Conservation (phyloP, 129 eudicot species). For the Lonicera japonica region DNA sequence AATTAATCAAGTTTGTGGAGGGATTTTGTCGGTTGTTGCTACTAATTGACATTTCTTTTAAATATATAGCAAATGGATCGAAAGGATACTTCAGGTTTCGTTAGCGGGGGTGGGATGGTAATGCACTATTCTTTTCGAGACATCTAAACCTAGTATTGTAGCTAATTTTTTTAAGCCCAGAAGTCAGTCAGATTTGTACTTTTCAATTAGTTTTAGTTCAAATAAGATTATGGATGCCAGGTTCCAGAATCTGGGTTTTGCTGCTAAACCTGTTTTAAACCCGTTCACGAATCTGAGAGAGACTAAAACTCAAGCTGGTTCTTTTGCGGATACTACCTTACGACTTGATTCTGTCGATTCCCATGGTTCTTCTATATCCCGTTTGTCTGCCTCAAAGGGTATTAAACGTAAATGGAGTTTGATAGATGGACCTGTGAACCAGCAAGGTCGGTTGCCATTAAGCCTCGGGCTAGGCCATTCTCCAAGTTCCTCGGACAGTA, state of each 20-base stretch:
- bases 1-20: slow-evolving; percentile 20
- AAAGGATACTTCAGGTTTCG: slow-evolving; percentile 95
- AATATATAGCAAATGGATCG: slow-evolving; percentile 71
- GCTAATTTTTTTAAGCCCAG: slow-evolving; percentile 32
- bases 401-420: slow-evolving; percentile 74
- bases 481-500: slow-evolving; percentile 90
- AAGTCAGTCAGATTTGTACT: slow-evolving; percentile 53
- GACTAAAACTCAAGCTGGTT: slow-evolving; percentile 31
- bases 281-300: slow-evolving; percentile 49
- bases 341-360: slow-evolving; percentile 79
- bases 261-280: slow-evolving; percentile 33
- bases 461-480: slow-evolving; percentile 58
- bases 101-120: slow-evolving; percentile 65
- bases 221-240: slow-evolving; percentile 68
- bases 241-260: slow-evolving; percentile 36
- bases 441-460: slow-evolving; percentile 40
- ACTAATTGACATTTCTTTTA: slow-evolving; percentile 14
- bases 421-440: slow-evolving; percentile 35
- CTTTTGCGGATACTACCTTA: slow-evolving; percentile 59
- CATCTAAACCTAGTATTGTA: slow-evolving; percentile 65
- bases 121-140: slow-evolving; percentile 28
- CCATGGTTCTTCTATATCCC: slow-evolving; percentile 30
- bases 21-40: slow-evolving; percentile 9
- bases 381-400: slow-evolving; percentile 39
- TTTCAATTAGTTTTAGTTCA: slow-evolving; percentile 33